Conservation (phyloP, 2,329 filamentous ascomycete genomes). For the Chaetomiaceae sp. region DNA sequence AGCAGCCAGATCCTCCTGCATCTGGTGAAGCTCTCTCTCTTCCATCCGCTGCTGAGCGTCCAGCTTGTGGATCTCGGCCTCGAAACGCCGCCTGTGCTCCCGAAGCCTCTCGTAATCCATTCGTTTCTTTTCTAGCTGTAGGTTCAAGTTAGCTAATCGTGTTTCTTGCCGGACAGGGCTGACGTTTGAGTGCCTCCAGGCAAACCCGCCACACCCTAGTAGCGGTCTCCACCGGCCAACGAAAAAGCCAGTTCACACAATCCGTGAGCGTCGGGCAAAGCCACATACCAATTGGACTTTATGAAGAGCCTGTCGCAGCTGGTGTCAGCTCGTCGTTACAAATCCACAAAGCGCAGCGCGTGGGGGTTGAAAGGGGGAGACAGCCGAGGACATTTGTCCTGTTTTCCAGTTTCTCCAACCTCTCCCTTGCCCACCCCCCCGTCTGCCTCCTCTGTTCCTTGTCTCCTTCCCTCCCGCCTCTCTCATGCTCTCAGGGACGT, state of each 20-base stretch:
- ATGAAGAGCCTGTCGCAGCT: conserved; percentile 52
- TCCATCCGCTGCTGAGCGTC: conserved; percentile 80
- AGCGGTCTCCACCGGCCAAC: neutral
- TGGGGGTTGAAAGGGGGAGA: too few species aligned
- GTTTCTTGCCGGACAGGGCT: neutral
- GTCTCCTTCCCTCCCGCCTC: neutral
- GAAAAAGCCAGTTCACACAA: too few species aligned
- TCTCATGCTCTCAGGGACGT: conserved; percentile 17
- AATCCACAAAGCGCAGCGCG: neutral
- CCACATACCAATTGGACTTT: conserved; percentile 72
- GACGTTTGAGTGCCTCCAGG: neutral
- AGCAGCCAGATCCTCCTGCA: conserved; percentile 68
- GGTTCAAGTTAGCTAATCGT: conserved; percentile 16
- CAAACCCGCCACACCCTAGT: neutral
- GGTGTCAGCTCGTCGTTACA: conserved; percentile 18
- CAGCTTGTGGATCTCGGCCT: conserved; percentile 85
- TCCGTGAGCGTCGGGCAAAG: neutral
- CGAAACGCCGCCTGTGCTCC: conserved; percentile 83
- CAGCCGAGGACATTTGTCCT: too few species aligned
- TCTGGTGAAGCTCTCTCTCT: conserved; percentile 76
- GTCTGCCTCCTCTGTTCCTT: neutral
- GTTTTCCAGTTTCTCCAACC: too few species aligned
- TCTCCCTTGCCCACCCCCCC: too few species aligned
- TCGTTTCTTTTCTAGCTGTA: conserved; percentile 87
- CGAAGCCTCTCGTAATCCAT: conserved; percentile 86